Evolutionary conservation across 495 filamentous ascomycete genomes (phyloP).

Genomic region (Haplographium delicatum): DNA sequence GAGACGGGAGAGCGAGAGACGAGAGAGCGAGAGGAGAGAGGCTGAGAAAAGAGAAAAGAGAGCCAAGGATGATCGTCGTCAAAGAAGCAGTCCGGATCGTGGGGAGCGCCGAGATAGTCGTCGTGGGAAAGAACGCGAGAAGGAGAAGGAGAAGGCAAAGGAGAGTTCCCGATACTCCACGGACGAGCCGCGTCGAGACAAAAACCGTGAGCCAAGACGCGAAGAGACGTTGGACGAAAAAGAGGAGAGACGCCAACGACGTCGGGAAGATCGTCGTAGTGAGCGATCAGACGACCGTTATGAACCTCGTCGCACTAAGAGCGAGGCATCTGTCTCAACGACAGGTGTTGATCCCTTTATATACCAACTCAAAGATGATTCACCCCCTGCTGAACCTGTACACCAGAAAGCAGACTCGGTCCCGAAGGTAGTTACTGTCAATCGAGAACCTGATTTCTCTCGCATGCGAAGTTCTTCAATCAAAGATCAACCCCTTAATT

Average conservation of each 20-base stretch:
- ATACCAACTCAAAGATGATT: constrained; percentile 43
- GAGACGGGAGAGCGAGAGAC: constrained; percentile 5
- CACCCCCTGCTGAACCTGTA: constrained; percentile 26
- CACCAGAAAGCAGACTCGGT: constrained; percentile 20
- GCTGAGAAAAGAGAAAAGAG: background rate
- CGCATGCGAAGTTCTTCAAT: constrained; percentile 17
- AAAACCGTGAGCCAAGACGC: constrained; percentile 21
- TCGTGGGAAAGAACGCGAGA: constrained; percentile 4
- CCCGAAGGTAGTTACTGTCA: constrained; percentile 38
- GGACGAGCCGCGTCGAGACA: constrained; percentile 10
- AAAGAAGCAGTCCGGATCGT: background rate
- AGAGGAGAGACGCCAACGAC: constrained; percentile 20
- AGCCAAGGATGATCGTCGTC: constrained; percentile 14
- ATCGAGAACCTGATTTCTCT: constrained; percentile 39
- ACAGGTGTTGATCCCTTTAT: constrained; percentile 43
- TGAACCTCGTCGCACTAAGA: constrained; percentile 11
- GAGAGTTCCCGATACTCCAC: background rate
- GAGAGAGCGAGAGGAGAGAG: constrained; percentile 19
- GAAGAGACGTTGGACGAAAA: constrained; percentile 23
- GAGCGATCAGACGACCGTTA: constrained; percentile 21
- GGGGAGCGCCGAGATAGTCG: constrained; percentile 7
- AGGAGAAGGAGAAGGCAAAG: constrained; percentile 5
- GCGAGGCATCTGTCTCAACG: constrained; percentile 13
- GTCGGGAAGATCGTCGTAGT: constrained; percentile 26
- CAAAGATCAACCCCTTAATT: constrained; percentile 20